A percentile compares a stretch with the other conserved stretches of the same genome.
Conservation (phyloP, 2,329 filamentous ascomycete genomes). For the Nannizziopsis arthrosporioides region DNA sequence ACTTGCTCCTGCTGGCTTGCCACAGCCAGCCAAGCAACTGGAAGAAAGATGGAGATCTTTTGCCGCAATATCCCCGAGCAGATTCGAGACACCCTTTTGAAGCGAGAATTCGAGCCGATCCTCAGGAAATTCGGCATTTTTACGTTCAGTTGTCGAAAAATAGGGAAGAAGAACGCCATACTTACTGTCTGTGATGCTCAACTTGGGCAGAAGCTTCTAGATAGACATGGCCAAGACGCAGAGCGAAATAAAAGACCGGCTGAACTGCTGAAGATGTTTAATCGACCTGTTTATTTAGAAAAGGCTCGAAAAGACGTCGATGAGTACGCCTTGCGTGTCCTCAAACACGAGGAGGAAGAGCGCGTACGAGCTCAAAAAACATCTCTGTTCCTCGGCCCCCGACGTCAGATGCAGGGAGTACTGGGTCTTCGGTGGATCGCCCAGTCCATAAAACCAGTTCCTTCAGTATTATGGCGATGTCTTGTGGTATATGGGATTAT, state of each 20-base stretch:
- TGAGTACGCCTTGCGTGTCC: conserved; percentile 13
- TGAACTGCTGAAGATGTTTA: conserved; percentile 15
- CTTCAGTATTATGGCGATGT: conserved; percentile 22
- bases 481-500: conserved; percentile 43
- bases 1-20: too few species aligned
- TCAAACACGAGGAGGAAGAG: conserved; percentile 17
- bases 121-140: conserved; percentile 16
- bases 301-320: conserved; percentile 16
- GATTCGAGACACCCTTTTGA: conserved; percentile 16
- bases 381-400: background rate
- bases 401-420: conserved; percentile 7
- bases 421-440: conserved; percentile 1
- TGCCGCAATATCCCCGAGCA: conserved; percentile 20
- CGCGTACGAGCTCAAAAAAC: conserved; percentile 4
- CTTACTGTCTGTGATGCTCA: conserved; percentile 17
- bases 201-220: conserved; percentile 16
- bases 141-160: conserved; percentile 18
- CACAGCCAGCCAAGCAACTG: too few species aligned
- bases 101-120: conserved; percentile 17
- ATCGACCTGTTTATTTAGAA: conserved; percentile 15
- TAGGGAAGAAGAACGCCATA: conserved; percentile 16
- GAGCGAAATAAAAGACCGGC: conserved; percentile 7
- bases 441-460: conserved; percentile 9
- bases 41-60: conserved; percentile 20
- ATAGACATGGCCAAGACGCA: conserved; percentile 15